Base-by-base conservation (phyloP, 129 eudicot genomes). In the Pulicaria dysenterica region DNA sequence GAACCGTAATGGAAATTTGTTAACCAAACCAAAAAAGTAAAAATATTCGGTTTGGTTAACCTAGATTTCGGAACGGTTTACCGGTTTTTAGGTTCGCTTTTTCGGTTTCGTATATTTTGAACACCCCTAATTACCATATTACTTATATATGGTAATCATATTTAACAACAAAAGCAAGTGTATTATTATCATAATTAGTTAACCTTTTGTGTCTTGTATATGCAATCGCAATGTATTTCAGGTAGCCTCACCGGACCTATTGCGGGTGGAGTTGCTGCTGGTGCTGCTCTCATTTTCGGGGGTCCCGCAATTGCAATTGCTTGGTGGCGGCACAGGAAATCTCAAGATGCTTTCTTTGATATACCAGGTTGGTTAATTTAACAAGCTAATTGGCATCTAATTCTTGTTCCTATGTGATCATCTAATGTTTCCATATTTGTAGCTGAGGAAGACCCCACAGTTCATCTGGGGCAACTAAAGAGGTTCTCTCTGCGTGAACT, bases 231-330 rank as follows among this genome's bases (percentile, higher is more conserved):
- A 34, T 82, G 72, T 47, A 34, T 82, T 74, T 47, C 81, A 81
- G 88, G 48, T 2, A 89, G 83, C 71, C 82, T 75, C 13, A 87
- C 90, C 38, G 84, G 74, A 34, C 85, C 88, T 37, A 89, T 93
- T 75, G 92, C 92, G 7, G 95, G 88, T 77, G 98, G 98, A 54
- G 92, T 87, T 80, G 90, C 89, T 77, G 95, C 87, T 16, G 98
- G 95, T 63, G 87, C 87, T 34, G 92, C 90, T 44, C 82, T 93
- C 53, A 85, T 93, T 53, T 93, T 93, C 70, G 92, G 83, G 15
- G 90, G 79, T 71, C 95, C 95, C 49, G 85, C 95, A 64, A 85
- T 93, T 75, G 88, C 87, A 43, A 86, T 93, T 81, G 90, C 81
- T 51, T 87, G 79, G 83, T 80, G 79, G 84, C 73, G 95, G 49